These are phyloP conservation scores for Limnanthes douglasii DNA, from an alignment of 345 rosid genomes.

Conservation along the genomic window DNA sequence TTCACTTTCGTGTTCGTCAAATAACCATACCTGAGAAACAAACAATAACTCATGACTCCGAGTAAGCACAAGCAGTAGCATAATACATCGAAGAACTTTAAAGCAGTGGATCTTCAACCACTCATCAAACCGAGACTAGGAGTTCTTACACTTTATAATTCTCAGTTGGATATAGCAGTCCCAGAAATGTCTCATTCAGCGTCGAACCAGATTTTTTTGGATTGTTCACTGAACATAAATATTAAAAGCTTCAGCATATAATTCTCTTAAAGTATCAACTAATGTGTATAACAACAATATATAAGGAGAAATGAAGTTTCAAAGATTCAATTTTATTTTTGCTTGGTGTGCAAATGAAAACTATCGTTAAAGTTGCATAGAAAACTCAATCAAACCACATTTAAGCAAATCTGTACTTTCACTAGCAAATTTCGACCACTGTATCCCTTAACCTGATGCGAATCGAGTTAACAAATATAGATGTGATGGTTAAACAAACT, in stretches of 20 bases:
- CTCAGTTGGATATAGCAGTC: constrained; percentile 75
- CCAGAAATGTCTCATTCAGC: constrained; percentile 73
- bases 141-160: constrained; percentile 74
- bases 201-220: constrained; percentile 71
- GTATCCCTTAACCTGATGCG: no score
- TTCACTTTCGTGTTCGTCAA: constrained; percentile 89
- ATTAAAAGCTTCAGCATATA: not conserved
- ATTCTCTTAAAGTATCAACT: no score
- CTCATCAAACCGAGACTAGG: not conserved
- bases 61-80: not conserved
- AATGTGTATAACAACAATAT: no score
- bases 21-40: constrained; percentile 50
- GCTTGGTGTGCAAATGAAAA: no score
- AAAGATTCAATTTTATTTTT: no score
- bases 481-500: no score
- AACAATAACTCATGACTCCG: not conserved
- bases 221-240: constrained; percentile 47
- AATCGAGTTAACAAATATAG: no score
- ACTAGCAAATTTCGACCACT: no score
- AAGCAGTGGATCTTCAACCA: not conserved
- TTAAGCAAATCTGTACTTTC: no score
- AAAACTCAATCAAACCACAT: no score
- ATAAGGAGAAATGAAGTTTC: no score
- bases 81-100: not conserved
- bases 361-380: no score